Evolutionary conservation across 1,284 basidiomycete genomes (phyloP).

Genomic region (Porodaedalea pini): DNA sequence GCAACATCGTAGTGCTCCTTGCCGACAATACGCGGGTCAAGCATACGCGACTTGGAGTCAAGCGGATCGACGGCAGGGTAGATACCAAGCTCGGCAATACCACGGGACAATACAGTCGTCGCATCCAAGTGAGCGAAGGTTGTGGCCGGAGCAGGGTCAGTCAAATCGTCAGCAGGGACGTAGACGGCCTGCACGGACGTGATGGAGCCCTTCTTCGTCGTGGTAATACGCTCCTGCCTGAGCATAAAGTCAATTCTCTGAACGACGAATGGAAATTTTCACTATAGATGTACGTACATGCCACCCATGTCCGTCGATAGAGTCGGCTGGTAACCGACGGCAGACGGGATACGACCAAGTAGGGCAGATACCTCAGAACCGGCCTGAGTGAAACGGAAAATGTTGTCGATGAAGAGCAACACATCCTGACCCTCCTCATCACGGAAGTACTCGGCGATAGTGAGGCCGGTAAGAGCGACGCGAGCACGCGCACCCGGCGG

Average conservation of each 20-base stretch:
- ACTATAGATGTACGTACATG: constrained; percentile 66
- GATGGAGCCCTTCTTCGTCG: constrained; percentile 99
- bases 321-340: constrained; percentile 99
- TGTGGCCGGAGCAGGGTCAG: constrained; percentile 98
- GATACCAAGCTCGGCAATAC: constrained; percentile 99
- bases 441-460: constrained; percentile 99
- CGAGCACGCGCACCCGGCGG: constrained; percentile 99
- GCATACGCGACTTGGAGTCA: constrained; percentile 99
- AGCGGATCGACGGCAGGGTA: constrained; percentile 99
- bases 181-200: constrained; percentile 96
- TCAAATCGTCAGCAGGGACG: constrained; percentile 99
- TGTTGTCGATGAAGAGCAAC: constrained; percentile 99
- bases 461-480: constrained; percentile 98
- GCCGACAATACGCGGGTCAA: constrained; percentile 96
- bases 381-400: constrained; percentile 99
- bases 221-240: constrained; percentile 98
- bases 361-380: constrained; percentile 99
- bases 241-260: constrained; percentile 21
- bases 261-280: not conserved
- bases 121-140: constrained; percentile 99
- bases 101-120: constrained; percentile 97
- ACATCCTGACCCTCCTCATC: constrained; percentile 99
- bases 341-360: constrained; percentile 99
- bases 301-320: constrained; percentile 99
- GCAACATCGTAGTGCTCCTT: constrained; percentile 94